phyloP scores from a whole-genome alignment of 2,329 filamentous ascomycete genomes.

The Scedosporium dehoogii region DNA sequence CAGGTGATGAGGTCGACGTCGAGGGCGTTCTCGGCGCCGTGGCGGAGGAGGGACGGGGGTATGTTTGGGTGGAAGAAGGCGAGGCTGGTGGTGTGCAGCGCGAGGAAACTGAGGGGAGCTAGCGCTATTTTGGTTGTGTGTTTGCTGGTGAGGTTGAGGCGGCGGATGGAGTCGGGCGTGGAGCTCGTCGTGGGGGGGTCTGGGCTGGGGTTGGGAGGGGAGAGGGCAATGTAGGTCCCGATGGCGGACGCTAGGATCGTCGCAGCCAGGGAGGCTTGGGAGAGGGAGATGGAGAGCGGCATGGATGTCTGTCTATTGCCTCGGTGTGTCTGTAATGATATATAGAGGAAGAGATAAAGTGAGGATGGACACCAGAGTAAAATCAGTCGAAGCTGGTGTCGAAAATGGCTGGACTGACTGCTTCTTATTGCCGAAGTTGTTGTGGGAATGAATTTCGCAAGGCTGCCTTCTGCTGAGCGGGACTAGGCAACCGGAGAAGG shows the following conservation, averaged over 20 bases:
- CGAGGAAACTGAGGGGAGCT: constrained; percentile 10
- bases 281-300: not conserved
- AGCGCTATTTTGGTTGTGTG: constrained; percentile 15
- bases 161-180: constrained; percentile 14
- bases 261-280: constrained; percentile 13
- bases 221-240: constrained; percentile 20
- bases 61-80: constrained; percentile 12
- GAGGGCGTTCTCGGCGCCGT: constrained; percentile 21
- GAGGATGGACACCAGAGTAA: not conserved
- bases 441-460: no score
- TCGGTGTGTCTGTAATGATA: not conserved
- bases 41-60: constrained; percentile 15
- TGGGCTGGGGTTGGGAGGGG: constrained; percentile 20
- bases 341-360: not conserved
- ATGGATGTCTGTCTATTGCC: not conserved
- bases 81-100: constrained; percentile 14
- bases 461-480: no score
- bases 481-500: no score
- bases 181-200: constrained; percentile 1
- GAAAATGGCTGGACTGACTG: no score
- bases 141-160: constrained; percentile 17
- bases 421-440: no score
- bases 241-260: constrained; percentile 17
- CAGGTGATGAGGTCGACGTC: constrained; percentile 23
- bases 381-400: no score